phyloP scores from a whole-genome alignment of 805 yeast genomes.

The Cyberlindnera samutprakarnensis region DNA sequence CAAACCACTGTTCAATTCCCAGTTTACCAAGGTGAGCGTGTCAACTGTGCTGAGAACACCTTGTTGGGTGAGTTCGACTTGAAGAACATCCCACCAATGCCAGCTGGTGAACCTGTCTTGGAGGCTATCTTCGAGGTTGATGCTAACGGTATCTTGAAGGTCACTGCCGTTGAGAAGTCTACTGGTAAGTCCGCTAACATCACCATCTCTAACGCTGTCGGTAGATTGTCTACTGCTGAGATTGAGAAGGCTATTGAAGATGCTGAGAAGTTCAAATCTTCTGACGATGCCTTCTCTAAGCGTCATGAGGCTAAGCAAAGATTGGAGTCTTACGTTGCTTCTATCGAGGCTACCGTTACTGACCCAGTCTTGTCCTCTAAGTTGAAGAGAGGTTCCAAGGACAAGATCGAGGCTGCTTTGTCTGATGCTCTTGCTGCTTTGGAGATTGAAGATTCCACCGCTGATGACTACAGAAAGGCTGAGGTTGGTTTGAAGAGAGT shows the following conservation, averaged over 20 bases:
- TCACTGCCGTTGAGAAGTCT: constrained; percentile 96
- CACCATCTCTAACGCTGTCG: constrained; percentile 98
- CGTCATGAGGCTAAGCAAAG: constrained; percentile 98
- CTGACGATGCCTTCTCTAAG: constrained; percentile 99
- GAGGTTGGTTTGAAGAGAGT: constrained; percentile 98
- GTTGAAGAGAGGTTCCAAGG: constrained; percentile 95
- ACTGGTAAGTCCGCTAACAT: constrained; percentile 98
- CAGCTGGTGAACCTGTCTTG: constrained; percentile 98
- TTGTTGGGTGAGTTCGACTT: constrained; percentile 97
- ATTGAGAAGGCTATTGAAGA: constrained; percentile 98
- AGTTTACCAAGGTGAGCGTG: constrained; percentile 99
- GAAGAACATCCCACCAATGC: constrained; percentile 96
- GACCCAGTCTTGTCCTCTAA: constrained; percentile 98
- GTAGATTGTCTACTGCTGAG: constrained; percentile 94
- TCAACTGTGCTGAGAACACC: constrained; percentile 96
- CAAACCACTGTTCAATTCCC: constrained; percentile 99
- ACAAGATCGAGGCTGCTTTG: constrained; percentile 95
- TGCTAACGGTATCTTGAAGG: constrained; percentile 99
- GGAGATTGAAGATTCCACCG: constrained; percentile 91
- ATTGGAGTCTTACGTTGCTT: constrained; percentile 96
- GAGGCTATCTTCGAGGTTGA: constrained; percentile 99
- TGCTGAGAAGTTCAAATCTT: constrained; percentile 98
- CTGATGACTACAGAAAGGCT: constrained; percentile 98
- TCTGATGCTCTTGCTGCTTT: constrained; percentile 98
- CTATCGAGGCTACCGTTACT: constrained; percentile 91